Evolutionary conservation across 2,329 filamentous ascomycete species (phyloP), one percentile per base, ranked within the genome.

Genomic region (Akanthomyces dipterigenus): DNA sequence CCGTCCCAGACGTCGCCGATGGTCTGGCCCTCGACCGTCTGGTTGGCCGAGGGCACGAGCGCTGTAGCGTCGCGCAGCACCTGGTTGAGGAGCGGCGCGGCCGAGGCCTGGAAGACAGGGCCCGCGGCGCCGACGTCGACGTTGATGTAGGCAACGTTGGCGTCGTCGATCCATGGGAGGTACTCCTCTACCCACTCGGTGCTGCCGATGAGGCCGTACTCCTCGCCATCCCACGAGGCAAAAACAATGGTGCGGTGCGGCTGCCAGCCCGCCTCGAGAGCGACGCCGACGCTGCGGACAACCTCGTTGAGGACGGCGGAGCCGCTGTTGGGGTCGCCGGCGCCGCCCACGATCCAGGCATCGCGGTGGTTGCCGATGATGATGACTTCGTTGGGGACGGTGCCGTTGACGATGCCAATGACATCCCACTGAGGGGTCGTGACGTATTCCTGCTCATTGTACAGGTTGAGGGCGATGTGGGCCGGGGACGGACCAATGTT

Each of bases 161-260:
- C 81, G 4, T 80, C 80, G 2, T 82, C 80, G 14, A 96, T 82
- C 91, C 91, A 96, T 0, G 90, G 88, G 0, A 96, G 75, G 68
- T 90, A 91, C 66, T 96, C 91, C 70, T 96, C 92, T 0, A 96
- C 91, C 91, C 92, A 96, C 70, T 96, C 93, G 0, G 93, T 96
- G 58, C 88, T 91, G 5, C 93, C 93, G 16, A 96, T 74, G 5
- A 96, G 81, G 0, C 89, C 91, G 66, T 96, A 96, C 73, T 96
- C 92, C 74, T 91, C 88, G 36, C 87, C 88, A 64, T 91, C 88
- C 88, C 88, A 91, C 71, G 84, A 88, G 24, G 89, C 92, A 70
- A 97, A 93, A 45, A 97, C 90, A 61, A 98, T 91, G 0, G 93
- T 98, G 24, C 93, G 88, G 22, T 92, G 80, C 0, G 95, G 78